Conservation (phyloP, 2,329 filamentous ascomycete species). For the Thyridium curvatum region DNA sequence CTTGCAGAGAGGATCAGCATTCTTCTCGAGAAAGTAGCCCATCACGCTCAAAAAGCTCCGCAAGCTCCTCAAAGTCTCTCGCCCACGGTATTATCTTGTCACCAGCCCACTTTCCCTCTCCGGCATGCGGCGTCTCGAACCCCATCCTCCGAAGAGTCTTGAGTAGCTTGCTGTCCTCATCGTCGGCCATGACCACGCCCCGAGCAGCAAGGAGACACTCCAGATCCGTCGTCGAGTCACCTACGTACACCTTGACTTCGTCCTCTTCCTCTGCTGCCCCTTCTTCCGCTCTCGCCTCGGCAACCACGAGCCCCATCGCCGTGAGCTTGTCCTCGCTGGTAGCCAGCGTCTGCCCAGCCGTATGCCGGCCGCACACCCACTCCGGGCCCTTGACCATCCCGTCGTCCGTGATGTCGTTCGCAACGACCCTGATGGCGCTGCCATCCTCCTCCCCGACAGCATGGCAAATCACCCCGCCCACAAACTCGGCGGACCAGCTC, state of each 20-base stretch:
- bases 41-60: constrained; percentile 15
- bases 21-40: constrained; percentile 11
- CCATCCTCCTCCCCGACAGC: constrained; percentile 7
- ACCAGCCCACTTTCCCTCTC: constrained; percentile 2
- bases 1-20: neutral
- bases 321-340: constrained; percentile 41
- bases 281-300: constrained; percentile 2
- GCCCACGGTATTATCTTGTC: constrained; percentile 29
- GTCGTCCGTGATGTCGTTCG: constrained; percentile 34
- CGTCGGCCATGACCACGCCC: constrained; percentile 40
- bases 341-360: constrained; percentile 21
- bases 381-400: constrained; percentile 34
- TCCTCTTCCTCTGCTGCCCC: constrained; percentile 9
- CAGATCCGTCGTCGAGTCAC: constrained; percentile 51
- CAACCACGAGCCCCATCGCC: constrained; percentile 25
- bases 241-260: constrained; percentile 41
- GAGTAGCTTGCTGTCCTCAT: constrained; percentile 24
- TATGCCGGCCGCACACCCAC: constrained; percentile 8
- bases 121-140: constrained; percentile 29
- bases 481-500: constrained; percentile 23
- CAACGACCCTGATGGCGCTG: constrained; percentile 25
- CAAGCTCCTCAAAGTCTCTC: constrained; percentile 34
- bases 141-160: constrained; percentile 29
- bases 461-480: constrained; percentile 20
- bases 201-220: constrained; percentile 38